Evolutionary conservation across 2,329 filamentous ascomycete species (phyloP).

Genomic region (Rutstroemia sp.): DNA sequence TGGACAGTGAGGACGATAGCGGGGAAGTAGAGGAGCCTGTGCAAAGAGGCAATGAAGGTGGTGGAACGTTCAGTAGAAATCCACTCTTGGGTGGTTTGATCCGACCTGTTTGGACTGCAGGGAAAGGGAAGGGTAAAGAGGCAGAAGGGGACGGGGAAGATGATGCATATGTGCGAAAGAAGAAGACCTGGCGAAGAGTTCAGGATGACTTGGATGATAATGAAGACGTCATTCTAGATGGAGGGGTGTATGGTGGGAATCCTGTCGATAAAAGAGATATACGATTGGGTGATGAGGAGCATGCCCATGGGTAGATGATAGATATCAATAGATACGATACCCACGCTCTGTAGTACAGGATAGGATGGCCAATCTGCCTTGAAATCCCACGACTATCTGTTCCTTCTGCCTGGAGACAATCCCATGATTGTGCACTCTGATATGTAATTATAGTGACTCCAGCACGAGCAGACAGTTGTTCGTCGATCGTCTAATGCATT

Average conservation of each 20-base stretch:
- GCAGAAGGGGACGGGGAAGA: slow-evolving; percentile 11
- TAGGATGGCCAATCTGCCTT: no score
- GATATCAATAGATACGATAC: not conserved
- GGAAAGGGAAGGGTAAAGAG: slow-evolving; percentile 27
- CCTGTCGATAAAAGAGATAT: slow-evolving; percentile 3
- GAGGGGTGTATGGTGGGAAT: slow-evolving; percentile 28
- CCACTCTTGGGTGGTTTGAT: slow-evolving; percentile 30
- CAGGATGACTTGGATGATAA: slow-evolving; percentile 36
- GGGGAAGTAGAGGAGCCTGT: slow-evolving; percentile 13
- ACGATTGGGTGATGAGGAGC: slow-evolving; percentile 12
- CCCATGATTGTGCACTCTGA: no score
- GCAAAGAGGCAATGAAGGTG: slow-evolving; percentile 16
- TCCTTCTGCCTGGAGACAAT: no score
- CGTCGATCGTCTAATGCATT: no score
- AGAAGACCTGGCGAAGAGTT: slow-evolving; percentile 33
- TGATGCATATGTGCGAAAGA: slow-evolving; percentile 11
- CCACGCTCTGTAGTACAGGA: no score
- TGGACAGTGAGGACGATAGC: slow-evolving; percentile 23
- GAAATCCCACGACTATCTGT: no score
- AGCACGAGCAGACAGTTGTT: no score
- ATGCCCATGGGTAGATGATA: not conserved
- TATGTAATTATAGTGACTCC: no score
- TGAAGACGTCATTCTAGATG: slow-evolving; percentile 34
- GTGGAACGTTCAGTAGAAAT: slow-evolving; percentile 30
- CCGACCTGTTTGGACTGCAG: slow-evolving; percentile 27